These are phyloP conservation scores for Dendryphion nanum DNA, from an alignment of 2,329 filamentous ascomycete genomes.

Conservation along the genomic window DNA sequence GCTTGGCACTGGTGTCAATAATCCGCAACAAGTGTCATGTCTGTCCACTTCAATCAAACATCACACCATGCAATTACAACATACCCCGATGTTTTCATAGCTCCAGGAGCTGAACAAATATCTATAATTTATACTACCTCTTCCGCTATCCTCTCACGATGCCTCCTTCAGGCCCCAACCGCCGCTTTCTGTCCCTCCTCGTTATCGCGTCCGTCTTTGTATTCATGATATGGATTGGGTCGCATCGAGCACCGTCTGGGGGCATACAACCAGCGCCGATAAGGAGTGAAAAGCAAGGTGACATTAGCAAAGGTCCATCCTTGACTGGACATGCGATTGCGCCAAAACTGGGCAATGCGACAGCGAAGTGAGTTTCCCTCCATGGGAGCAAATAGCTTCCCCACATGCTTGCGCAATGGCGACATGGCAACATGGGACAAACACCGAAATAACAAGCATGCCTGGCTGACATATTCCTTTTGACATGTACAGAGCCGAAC, in stretches of 20 bases:
- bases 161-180: slow-evolving; percentile 26
- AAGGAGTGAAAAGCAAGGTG: slow-evolving; percentile 6
- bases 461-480: slow-evolving; percentile 17
- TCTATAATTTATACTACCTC: no score
- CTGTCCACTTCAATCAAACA: neutral
- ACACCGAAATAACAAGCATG: slow-evolving; percentile 7
- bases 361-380: slow-evolving; percentile 55
- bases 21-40: neutral
- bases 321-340: slow-evolving; percentile 71
- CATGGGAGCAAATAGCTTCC: slow-evolving; percentile 6
- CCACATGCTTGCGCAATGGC: slow-evolving; percentile 5
- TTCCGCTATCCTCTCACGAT: no score
- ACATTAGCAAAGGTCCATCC: slow-evolving; percentile 22
- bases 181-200: slow-evolving; percentile 45
- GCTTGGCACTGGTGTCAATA: neutral
- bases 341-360: slow-evolving; percentile 79
- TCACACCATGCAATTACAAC: neutral
- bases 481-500: slow-evolving; percentile 51
- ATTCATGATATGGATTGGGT: slow-evolving; percentile 59
- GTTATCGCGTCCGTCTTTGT: slow-evolving; percentile 57
- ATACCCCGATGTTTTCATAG: no score
- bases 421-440: no score
- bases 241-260: slow-evolving; percentile 49
- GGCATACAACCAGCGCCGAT: slow-evolving; percentile 17
- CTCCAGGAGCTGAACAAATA: no score